Evolutionary conservation across 2,329 filamentous ascomycete genomes (phyloP).

Genomic region (Colletotrichum cordylinicola): DNA sequence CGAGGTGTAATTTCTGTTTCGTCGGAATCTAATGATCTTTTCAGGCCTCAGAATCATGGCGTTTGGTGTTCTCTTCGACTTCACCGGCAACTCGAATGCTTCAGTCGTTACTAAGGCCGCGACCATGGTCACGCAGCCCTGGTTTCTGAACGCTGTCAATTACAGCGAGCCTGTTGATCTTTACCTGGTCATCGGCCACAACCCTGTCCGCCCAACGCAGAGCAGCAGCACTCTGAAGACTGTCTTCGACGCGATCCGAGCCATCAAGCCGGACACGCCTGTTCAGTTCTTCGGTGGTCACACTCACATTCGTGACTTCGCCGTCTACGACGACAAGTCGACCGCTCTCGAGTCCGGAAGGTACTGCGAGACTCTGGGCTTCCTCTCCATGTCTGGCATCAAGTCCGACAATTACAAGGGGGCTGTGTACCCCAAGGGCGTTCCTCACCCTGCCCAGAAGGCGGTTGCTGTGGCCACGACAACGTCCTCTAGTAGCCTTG

Average conservation of each 20-base stretch:
- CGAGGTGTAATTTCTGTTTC: not conserved
- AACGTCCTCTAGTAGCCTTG: not conserved
- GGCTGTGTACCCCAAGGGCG: conserved; percentile 38
- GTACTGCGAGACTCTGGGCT: conserved; percentile 74
- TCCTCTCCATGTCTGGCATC: conserved; percentile 69
- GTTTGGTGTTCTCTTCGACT: conserved; percentile 50
- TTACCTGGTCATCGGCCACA: conserved; percentile 70
- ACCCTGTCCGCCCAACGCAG: conserved; percentile 55
- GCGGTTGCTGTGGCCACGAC: conserved; percentile 26
- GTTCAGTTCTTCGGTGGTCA: conserved; percentile 72
- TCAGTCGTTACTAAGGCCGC: conserved; percentile 64
- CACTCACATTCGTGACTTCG: conserved; percentile 69
- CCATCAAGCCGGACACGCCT: conserved; percentile 59
- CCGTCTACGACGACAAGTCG: conserved; percentile 65
- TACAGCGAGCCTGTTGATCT: conserved; percentile 62
- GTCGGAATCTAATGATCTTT: rapidly evolving
- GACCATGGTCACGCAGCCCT: conserved; percentile 56
- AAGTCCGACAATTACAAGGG: conserved; percentile 45
- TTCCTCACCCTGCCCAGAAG: conserved; percentile 43
- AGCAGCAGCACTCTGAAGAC: conserved; percentile 46
- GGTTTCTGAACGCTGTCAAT: conserved; percentile 66
- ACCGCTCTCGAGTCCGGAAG: conserved; percentile 68
- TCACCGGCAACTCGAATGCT: conserved; percentile 63
- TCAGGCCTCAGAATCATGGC: conserved; percentile 46
- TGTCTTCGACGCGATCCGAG: conserved; percentile 64